Conservation (phyloP, 805 yeast species). For the Cyberlindnera amylophila region DNA sequence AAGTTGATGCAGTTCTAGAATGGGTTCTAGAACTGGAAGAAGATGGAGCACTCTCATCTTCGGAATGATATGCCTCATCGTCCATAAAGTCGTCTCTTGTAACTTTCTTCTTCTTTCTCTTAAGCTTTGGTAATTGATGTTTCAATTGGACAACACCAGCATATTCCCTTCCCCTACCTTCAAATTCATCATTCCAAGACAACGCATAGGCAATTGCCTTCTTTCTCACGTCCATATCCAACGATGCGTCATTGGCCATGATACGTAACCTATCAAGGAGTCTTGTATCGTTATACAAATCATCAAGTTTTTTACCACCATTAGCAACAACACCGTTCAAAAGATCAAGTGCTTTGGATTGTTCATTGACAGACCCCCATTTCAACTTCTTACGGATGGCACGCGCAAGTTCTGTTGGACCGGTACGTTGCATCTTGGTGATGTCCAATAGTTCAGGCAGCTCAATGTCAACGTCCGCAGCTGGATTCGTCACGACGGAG, state of each 20-base stretch:
- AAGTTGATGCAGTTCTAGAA: not conserved
- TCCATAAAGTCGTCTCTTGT: constrained; percentile 39
- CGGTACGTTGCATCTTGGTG: constrained; percentile 36
- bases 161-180: constrained; percentile 40
- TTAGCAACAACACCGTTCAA: constrained; percentile 60
- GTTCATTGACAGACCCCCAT: constrained; percentile 68
- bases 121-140: constrained; percentile 37
- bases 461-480: constrained; percentile 33
- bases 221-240: constrained; percentile 45
- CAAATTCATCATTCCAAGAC: constrained; percentile 65
- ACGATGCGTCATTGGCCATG: constrained; percentile 39
- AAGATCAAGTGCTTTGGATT: constrained; percentile 60
- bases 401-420: constrained; percentile 75
- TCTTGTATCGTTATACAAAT: constrained; percentile 63
- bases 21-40: constrained; percentile 1
- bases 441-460: constrained; percentile 32
- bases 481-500: constrained; percentile 36
- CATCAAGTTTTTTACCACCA: constrained; percentile 35
- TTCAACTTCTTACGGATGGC: constrained; percentile 86
- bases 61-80: constrained; percentile 44
- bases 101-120: constrained; percentile 23
- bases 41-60: constrained; percentile 26
- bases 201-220: constrained; percentile 48
- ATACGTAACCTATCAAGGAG: constrained; percentile 59
- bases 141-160: constrained; percentile 45